Base-by-base conservation (phyloP, 2,329 filamentous ascomycete genomes). In the Xylariaceae sp. region DNA sequence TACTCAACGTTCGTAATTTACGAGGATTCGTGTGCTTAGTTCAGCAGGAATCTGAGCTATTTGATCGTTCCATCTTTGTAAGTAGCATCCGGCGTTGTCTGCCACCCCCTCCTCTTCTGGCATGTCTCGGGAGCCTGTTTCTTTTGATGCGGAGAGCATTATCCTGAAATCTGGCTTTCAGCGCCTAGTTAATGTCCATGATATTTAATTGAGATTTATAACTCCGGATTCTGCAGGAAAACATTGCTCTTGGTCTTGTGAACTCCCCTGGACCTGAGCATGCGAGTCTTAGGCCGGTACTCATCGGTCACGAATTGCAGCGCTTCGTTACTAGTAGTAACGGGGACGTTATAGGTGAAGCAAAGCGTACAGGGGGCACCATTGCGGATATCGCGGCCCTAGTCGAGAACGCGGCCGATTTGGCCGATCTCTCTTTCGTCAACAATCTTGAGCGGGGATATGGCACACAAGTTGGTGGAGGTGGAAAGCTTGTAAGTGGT, bases 351-450 rank as follows among this genome's bases (percentile, higher is more conserved):
- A 44, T 65, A 2, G 54, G 53, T 10, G 58, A 61, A 5, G 60
- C 64, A 7, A 57, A 59, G 6, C 55, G 60, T 10, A 42, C 51
- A 20, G 60, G 57, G 1, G 67, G 66, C 4, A 40, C 63, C 1
- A 56, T 71, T 9, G 61, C 64, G 10, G 77, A 83, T 56, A 80
- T 86, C 21, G 71, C 82, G 16, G 58, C 65, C 2, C 63, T 80
- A 2, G 78, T 79, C 0, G 67, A 71, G 26, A 67, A 79, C 6
- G 79, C 83, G 19, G 81, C 83, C 1, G 71, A 68, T 7, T 75
- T 82, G 14, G 84, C 85, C 1, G 83, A 87, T 69, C 54, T 58
- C 48, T 66, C 65, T 12, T 89, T 86, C 65, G 85, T 85, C 61
- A 72, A 76, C 43, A 73, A 70, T 1, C 77, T 84, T 2, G 79